Evolutionary conservation across 2,329 filamentous ascomycete species (phyloP).

Genomic region (Botryotinia calthae): DNA sequence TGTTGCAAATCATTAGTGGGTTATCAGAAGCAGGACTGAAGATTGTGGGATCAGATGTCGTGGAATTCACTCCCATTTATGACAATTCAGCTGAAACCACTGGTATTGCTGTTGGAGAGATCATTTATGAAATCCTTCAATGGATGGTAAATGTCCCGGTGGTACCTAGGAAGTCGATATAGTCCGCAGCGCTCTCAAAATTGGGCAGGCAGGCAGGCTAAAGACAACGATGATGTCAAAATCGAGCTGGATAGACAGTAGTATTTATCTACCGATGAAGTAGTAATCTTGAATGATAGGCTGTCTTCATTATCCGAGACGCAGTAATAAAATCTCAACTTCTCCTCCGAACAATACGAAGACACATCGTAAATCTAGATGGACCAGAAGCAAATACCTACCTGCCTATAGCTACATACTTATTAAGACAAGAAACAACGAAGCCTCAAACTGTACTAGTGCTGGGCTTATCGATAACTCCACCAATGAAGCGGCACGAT

Average conservation of each 20-base stretch:
- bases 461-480: neutral
- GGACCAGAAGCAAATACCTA: neutral
- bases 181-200: neutral
- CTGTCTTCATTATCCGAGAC: neutral
- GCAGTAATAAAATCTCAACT: neutral
- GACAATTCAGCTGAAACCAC: slow-evolving; percentile 38
- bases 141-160: slow-evolving; percentile 38
- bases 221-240: neutral
- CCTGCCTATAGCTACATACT: too few relatives aligned
- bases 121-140: slow-evolving; percentile 37
- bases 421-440: neutral
- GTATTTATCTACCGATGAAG: neutral
- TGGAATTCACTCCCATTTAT: slow-evolving; percentile 38
- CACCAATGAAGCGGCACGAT: neutral
- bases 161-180: slow-evolving; percentile 4
- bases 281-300: neutral
- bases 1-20: slow-evolving; percentile 35
- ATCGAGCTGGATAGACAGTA: neutral
- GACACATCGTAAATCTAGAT: neutral
- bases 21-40: slow-evolving; percentile 35
- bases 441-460: neutral
- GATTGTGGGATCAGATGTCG: slow-evolving; percentile 38
- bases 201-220: neutral
- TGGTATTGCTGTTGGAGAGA: slow-evolving; percentile 33
- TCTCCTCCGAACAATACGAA: neutral